A percentile compares a stretch with the other conserved stretches of the same genome.
Evolutionary conservation across 208 protist genomes (phyloP).

Genomic region (Willaertia magna): DNA sequence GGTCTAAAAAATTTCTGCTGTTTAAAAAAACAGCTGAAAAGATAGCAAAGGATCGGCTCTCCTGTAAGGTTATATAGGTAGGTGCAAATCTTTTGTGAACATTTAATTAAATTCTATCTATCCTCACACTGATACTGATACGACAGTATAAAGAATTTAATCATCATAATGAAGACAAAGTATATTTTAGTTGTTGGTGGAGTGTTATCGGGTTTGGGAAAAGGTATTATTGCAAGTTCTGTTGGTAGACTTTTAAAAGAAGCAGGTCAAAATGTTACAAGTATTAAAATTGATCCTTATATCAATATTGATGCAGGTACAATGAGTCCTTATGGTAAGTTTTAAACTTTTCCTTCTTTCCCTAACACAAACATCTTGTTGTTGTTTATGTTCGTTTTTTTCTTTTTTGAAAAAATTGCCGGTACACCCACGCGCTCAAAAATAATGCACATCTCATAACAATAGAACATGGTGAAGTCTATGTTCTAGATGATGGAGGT

Average conservation of each 20-base stretch:
- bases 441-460: slow-evolving; percentile 40
- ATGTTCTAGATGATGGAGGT: slow-evolving; percentile 95
- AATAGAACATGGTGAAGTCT: slow-evolving; percentile 96
- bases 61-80: no score
- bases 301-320: slow-evolving; percentile 84
- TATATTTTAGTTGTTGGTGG: slow-evolving; percentile 95
- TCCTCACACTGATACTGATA: no score
- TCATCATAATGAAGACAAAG: slow-evolving; percentile 44
- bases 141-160: neutral
- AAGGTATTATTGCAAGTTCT: slow-evolving; percentile 73
- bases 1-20: no score
- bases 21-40: no score
- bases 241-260: slow-evolving; percentile 52
- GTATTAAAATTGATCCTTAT: slow-evolving; percentile 99
- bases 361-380: neutral
- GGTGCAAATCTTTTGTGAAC: no score
- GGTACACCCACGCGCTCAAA: slow-evolving; percentile 46
- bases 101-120: no score
- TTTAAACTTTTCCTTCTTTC: neutral
- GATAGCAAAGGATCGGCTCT: no score
- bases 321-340: slow-evolving; percentile 18
- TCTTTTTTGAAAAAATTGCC: no score
- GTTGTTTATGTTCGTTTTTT: neutral
- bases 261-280: slow-evolving; percentile 75
- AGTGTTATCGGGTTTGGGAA: slow-evolving; percentile 95